Base-by-base conservation (phyloP, 2,329 filamentous ascomycete species). In the Nothopassalora personata region DNA sequence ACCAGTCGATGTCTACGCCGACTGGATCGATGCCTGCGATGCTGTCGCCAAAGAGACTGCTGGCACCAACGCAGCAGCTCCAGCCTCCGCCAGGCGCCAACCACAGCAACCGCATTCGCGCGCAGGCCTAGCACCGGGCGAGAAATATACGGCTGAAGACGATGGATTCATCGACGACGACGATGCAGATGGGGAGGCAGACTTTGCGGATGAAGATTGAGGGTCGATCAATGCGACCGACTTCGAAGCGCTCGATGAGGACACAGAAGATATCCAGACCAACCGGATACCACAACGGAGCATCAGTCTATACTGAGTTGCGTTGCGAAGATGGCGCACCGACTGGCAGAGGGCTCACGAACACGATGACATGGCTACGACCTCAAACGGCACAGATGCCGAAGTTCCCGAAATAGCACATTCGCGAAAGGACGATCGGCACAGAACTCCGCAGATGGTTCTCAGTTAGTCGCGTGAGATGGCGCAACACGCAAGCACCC, bases 11-110 rank as follows among this genome's bases (percentile, higher is more conserved):
- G 93, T 99, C 7, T 99, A 99, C 72, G 90, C 90, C 34, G 94
- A 97, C 75, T 99, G 94, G 94, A 90, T 99, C 64, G 94, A 99
- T 76, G 94, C 94, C n/a, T 89, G 87, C 72, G 87, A 90, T 71
- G 81, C 84, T 5, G 86, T 89, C 53, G 86, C 86, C 15, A 86
- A 88, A 70, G 80, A 86, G 18, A 76, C 74, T 13, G 74, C 71
- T 23, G 69, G 67, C 18, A 70, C 59, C 31, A 61, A 62, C 36
- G 30, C 47, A n/a, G 53, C 53, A 23, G 28, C 34, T 18, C 56
- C 53, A 46, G 49, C 56, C 50, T 51, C 49, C 13, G 30, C 43
- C 53, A 54, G 18, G 18, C 39, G 55, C 53, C 60, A 31, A 54
- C 48, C 45, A 48, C 47, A 60, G 56, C 47, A 64, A 59, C 51